Percentiles rank a stretch among this genome's conserved stretches.
phyloP scores from a whole-genome alignment of 2,329 filamentous ascomycete species.

The Epichloe sp. region DNA sequence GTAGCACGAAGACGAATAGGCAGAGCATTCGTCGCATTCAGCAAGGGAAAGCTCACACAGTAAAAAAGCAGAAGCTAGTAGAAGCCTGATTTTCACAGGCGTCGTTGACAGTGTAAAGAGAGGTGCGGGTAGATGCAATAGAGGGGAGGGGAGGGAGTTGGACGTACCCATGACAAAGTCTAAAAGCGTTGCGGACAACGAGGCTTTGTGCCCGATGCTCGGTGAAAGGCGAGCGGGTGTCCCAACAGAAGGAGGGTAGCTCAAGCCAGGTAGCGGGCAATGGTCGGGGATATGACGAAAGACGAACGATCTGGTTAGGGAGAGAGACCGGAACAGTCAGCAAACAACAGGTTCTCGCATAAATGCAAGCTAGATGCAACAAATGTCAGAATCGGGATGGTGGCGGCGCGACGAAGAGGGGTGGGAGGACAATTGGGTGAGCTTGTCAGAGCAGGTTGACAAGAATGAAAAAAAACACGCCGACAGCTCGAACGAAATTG shows the following conservation, averaged over 20 bases:
- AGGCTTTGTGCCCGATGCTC: slow-evolving; percentile 10
- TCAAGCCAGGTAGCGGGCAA: slow-evolving; percentile 11
- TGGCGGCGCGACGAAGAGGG: slow-evolving; percentile 9
- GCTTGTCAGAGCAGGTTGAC: slow-evolving; percentile 6
- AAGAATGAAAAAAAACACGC: slow-evolving; percentile 10
- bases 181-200: slow-evolving; percentile 10
- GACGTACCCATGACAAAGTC: slow-evolving; percentile 12
- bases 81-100: neutral
- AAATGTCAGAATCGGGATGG: slow-evolving; percentile 14
- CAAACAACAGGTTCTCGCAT: slow-evolving; percentile 19
- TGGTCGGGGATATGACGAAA: slow-evolving; percentile 12
- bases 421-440: slow-evolving; percentile 10
- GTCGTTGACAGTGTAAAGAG: neutral
- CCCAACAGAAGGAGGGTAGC: slow-evolving; percentile 13
- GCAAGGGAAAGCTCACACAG: neutral
- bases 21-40: neutral
- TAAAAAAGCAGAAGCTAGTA: neutral
- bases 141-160: slow-evolving; percentile 5
- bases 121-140: slow-evolving; percentile 3
- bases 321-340: slow-evolving; percentile 18
- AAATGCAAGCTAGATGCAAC: slow-evolving; percentile 19
- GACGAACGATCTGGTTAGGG: slow-evolving; percentile 10
- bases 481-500: slow-evolving; percentile 6
- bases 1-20: neutral
- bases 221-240: slow-evolving; percentile 12